Base-by-base conservation (phyloP, 2,329 filamentous ascomycete species). In the Thelonectria rubi region DNA sequence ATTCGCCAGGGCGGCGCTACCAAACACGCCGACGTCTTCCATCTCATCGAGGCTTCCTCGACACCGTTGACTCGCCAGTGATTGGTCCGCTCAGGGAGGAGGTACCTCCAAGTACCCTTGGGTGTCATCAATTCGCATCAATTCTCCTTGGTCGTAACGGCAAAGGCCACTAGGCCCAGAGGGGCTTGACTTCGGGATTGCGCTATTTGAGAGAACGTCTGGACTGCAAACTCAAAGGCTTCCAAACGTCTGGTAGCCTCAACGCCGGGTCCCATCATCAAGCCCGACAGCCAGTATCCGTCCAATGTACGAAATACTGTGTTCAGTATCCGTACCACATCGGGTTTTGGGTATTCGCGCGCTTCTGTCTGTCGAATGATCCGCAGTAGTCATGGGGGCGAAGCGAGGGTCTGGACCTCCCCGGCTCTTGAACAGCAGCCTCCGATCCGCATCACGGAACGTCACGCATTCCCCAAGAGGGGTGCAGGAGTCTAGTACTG, bases 41-140 rank as follows among this genome's bases (percentile, higher is more conserved):
- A 21, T 17, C 11, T 60, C 15, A 47, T 14, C n/a, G 9, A 10
- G 52, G 43, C 6, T 46, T 46, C 18, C 9, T n/a, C 32, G 18
- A 21, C 46, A 18, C 34, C 34, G 17, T 30, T 17, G 21, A 21
- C 26, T 56, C 21, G 37, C 26, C 10, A 32, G 14, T 54, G n/a
- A 58, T 49, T 53, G 48, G 54, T n/a, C 20, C 30, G 18, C 17
- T 17, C 47, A 8, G 21, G 20, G 30, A 12, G 26, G 12, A 62
- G 43, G 71, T 71, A 65, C 56, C 64, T 40, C 18, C 12, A 68
- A 53, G 69, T 68, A 68, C 62, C 62, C 20, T 53, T 68, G 55
- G 51, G 52, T 71, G 61, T 68, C 63, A 72, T 58, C 61, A 69
- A 65, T 56, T 52, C 60, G 53, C 57, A 37, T 55, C 46, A 51